A percentile compares a stretch with the other conserved stretches of the same genome.
Conservation (phyloP, 495 filamentous ascomycete species). For the Elasticomyces elasticus region DNA sequence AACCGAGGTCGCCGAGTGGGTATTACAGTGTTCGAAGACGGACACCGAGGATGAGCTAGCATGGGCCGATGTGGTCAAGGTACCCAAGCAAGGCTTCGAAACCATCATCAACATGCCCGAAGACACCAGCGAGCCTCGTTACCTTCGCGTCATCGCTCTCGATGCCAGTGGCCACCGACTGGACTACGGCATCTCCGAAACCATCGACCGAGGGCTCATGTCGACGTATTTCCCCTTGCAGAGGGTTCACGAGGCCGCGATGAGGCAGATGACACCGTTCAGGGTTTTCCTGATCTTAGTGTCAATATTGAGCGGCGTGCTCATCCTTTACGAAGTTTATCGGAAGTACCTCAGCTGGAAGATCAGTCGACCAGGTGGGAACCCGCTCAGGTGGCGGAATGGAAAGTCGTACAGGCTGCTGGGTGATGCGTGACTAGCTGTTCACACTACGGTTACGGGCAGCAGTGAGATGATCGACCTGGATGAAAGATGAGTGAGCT, state of each 20-base stretch:
- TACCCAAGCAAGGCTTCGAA: slow-evolving; percentile 19
- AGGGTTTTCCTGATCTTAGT: slow-evolving; percentile 4
- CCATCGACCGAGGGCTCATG: slow-evolving; percentile 16
- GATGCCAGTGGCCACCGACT: background rate
- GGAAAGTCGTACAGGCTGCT: slow-evolving; percentile 12
- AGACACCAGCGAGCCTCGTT: slow-evolving; percentile 8
- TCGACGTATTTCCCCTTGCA: slow-evolving; percentile 7
- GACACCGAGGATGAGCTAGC: slow-evolving; percentile 5
- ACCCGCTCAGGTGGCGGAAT: slow-evolving; percentile 12
- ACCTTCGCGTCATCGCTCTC: slow-evolving; percentile 19
- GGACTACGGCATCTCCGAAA: slow-evolving; percentile 7
- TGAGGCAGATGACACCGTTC: background rate
- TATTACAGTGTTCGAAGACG: slow-evolving; percentile 13
- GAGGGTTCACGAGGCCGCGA: background rate
- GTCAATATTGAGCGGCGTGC: background rate
- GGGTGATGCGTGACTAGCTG: background rate
- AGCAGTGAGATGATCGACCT: too few relatives aligned
- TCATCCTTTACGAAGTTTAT: slow-evolving; percentile 16
- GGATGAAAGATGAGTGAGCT: too few relatives aligned
- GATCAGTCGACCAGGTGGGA: slow-evolving; percentile 7
- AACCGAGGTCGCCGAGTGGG: slow-evolving; percentile 14
- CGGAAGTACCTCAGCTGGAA: slow-evolving; percentile 10
- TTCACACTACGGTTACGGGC: too few relatives aligned
- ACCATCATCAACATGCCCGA: slow-evolving; percentile 11
- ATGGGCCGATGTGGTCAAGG: slow-evolving; percentile 12